Evolutionary conservation across 805 yeast species (phyloP), one percentile per base, ranked within the genome.

Genomic region (Saccharomyces paradoxus): DNA sequence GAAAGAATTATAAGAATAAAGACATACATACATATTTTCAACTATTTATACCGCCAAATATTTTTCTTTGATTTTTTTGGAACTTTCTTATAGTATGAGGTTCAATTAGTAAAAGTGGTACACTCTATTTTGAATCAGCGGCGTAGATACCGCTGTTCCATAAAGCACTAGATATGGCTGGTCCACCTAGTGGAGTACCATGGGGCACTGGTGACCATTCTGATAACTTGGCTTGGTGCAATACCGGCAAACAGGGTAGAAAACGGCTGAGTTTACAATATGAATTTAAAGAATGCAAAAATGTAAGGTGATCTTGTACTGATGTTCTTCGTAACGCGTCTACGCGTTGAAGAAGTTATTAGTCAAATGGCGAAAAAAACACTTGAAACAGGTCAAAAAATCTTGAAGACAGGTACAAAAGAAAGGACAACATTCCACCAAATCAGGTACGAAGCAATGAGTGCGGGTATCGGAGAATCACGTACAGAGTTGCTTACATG

Each of bases 401-500:
- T 5, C 17, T 14, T 37, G 21, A 41, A 26, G 31, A 17, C 46
- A 51, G 49, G 28, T 24, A 26, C 17, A 32, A 22, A 46, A 50
- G 8, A 21, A 46, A 9, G 50, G 48, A 13, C 41, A 50, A 41
- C 46, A 10, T 46, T 12, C 9, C 37, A 49, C 41, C 41, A 31
- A 46, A 46, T 46, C 4, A 46, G 21, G 29, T 22, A 26, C 30
- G 22, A n/a, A 46, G 14, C 29, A 8, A 56, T 56, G 58, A 51
- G 48, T 41, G 65, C 68, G 48, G 66, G 66, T 21, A 62, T 81
- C 60, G 88, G 88, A 4, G 95, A 87, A 63, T 87, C 96, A 7
- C 81, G 98, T 62, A 81, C 84, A 48, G 97, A 89, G 62, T 77
- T 94, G 17, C 72, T 94, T 54, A 79, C 78, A 53, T 94, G 98